Evolutionary conservation across 768 basidiomycete species (phyloP).

Genomic region (Hygrophoropsis aurantiaca): DNA sequence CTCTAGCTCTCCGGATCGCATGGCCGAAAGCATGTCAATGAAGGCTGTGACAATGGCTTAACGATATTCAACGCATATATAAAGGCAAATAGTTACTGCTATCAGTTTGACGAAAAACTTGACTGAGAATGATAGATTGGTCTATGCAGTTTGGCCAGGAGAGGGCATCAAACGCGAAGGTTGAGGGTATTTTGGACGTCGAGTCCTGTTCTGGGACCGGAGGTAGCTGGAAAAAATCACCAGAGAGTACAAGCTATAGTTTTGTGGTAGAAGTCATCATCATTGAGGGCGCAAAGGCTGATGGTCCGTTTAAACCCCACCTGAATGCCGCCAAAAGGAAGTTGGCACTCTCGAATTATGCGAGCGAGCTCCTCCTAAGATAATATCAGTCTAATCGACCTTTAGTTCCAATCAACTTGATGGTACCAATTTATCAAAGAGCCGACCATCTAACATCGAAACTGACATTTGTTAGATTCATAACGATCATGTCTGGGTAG

Average conservation of each 20-base stretch:
- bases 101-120: conserved; percentile 76
- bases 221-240: conserved; percentile 82
- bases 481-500: too few relatives aligned
- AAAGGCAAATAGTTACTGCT: conserved; percentile 31
- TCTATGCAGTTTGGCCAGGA: conserved; percentile 58
- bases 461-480: too few relatives aligned
- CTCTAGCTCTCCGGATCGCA: conserved; percentile 85
- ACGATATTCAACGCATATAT: not conserved
- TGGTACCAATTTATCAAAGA: conserved; percentile 70
- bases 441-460: conserved; percentile 70
- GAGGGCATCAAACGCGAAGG: conserved; percentile 66
- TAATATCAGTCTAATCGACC: not conserved
- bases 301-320: conserved; percentile 25
- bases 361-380: conserved; percentile 38
- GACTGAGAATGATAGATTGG: conserved; percentile 45
- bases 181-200: conserved; percentile 48
- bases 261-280: not conserved
- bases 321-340: conserved; percentile 73
- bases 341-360: conserved; percentile 37
- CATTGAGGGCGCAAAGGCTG: not conserved
- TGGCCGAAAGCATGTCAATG: conserved; percentile 95
- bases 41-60: conserved; percentile 53
- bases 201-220: conserved; percentile 58
- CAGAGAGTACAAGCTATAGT: conserved; percentile 64
- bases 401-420: conserved; percentile 34